phyloP scores from a whole-genome alignment of 352 stramenopile species.

The Phytophthora meadii region DNA sequence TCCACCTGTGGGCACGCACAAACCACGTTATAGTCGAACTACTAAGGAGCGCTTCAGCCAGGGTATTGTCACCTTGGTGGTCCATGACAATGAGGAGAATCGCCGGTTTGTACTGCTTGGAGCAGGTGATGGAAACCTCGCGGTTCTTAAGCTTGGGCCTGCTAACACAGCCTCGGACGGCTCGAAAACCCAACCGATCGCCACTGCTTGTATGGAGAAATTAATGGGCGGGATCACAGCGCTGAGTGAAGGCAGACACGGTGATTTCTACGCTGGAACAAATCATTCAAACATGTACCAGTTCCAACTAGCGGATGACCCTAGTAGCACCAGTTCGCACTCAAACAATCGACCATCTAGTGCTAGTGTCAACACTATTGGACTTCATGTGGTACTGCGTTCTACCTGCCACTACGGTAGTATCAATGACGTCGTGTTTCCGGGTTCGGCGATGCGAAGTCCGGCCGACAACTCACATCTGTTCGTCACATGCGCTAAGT shows the following conservation, averaged over 20 bases:
- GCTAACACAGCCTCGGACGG: conserved; percentile 56
- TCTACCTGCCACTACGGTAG: conserved; percentile 92
- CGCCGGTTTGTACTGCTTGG: conserved; percentile 88
- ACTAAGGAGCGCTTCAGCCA: conserved; percentile 95
- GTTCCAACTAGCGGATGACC: conserved; percentile 64
- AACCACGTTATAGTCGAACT: conserved; percentile 88
- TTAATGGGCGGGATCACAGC: conserved; percentile 93
- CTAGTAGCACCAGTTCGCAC: conserved; percentile 2
- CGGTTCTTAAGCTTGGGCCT: conserved; percentile 40
- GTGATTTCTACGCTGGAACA: conserved; percentile 93
- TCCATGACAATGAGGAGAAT: conserved; percentile 92
- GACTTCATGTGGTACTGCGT: conserved; percentile 67
- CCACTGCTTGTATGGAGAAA: conserved; percentile 73
- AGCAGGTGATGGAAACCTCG: conserved; percentile 92
- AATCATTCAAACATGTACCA: conserved; percentile 95
- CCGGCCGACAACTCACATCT: conserved; percentile 91
- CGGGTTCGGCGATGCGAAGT: conserved; percentile 51
- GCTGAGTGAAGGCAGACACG: conserved; percentile 83
- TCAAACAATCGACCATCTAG: conserved; percentile 37
- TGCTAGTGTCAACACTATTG: conserved; percentile 7
- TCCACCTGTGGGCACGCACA: conserved; percentile 77
- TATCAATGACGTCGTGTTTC: conserved; percentile 97
- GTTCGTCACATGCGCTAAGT: conserved; percentile 95
- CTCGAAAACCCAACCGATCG: conserved; percentile 59
- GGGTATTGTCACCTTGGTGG: conserved; percentile 87